Evolutionary conservation across 805 yeast genomes (phyloP).

Genomic region (Naumovozyma dairenensis): DNA sequence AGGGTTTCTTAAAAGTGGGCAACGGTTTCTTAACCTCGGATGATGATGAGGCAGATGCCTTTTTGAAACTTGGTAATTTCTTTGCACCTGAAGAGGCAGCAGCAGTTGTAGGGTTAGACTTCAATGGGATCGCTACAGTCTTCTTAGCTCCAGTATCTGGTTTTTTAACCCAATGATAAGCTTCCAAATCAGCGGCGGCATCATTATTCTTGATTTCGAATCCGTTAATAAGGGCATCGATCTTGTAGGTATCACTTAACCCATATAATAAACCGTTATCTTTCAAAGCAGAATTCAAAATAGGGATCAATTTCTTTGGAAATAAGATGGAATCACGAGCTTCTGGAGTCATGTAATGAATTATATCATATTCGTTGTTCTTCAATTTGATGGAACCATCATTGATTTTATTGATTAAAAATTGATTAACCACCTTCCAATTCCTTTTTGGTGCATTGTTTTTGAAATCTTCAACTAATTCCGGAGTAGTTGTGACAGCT

Average conservation of each 20-base stretch:
- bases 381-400: slow-evolving; percentile 35
- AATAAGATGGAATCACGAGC: slow-evolving; percentile 35
- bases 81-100: slow-evolving; percentile 1
- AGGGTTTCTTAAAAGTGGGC: slow-evolving; percentile 24
- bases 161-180: slow-evolving; percentile 49
- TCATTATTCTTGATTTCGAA: slow-evolving; percentile 30
- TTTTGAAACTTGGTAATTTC: slow-evolving; percentile 20
- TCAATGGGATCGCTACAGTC: slow-evolving; percentile 25
- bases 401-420: slow-evolving; percentile 49
- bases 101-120: slow-evolving; percentile 11
- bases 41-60: slow-evolving; percentile 5
- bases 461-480: slow-evolving; percentile 35
- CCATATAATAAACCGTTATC: slow-evolving; percentile 43
- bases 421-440: slow-evolving; percentile 35
- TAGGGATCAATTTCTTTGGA: slow-evolving; percentile 36
- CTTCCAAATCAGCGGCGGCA: slow-evolving; percentile 25
- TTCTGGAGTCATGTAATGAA: slow-evolving; percentile 50
- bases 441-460: slow-evolving; percentile 19
- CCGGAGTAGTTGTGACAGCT: slow-evolving; percentile 51
- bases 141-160: slow-evolving; percentile 19
- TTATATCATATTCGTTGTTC: slow-evolving; percentile 32
- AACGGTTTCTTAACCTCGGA: slow-evolving; percentile 7
- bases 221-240: slow-evolving; percentile 61
- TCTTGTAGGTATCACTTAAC: slow-evolving; percentile 31
- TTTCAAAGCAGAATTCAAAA: slow-evolving; percentile 33